Conservation (phyloP, 2,329 filamentous ascomycete genomes). For the Mollisia scopiformis region DNA sequence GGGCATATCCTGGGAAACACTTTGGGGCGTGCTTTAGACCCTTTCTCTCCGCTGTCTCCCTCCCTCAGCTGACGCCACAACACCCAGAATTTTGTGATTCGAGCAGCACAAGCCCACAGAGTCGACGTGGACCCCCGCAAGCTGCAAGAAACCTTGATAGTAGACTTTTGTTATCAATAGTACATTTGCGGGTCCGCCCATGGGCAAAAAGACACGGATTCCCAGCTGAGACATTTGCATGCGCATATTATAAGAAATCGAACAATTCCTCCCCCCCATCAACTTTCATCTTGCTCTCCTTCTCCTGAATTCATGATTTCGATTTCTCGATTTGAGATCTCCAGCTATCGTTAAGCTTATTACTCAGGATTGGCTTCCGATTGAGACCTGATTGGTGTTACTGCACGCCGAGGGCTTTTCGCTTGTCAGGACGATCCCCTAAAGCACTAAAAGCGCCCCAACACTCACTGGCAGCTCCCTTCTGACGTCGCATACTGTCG, state of each 20-base stretch:
- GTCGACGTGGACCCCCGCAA: not conserved
- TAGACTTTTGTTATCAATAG: conserved; percentile 13
- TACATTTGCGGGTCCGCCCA: not conserved
- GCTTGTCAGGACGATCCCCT: conserved; percentile 1
- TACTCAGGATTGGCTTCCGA: not conserved
- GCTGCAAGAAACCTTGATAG: conserved; percentile 4
- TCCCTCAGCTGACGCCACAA: conserved; percentile 13
- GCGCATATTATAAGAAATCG: conserved; percentile 17
- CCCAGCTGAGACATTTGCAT: conserved; percentile 12
- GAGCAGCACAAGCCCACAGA: not conserved
- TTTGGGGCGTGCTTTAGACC: conserved; percentile 6
- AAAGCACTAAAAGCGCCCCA: conserved; percentile 3
- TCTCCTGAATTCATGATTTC: not conserved
- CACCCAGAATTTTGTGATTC: not conserved
- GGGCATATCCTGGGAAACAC: conserved; percentile 1
- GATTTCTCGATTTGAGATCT: not conserved
- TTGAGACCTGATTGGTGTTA: conserved; percentile 1
- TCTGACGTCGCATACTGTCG: conserved; percentile 17
- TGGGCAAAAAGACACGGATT: not conserved
- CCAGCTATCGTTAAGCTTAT: not conserved
- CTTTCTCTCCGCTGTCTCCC: not conserved
- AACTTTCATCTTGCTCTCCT: too few species aligned
- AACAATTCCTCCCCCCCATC: not conserved
- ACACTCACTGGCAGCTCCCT: conserved; percentile 8
- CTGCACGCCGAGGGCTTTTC: not conserved